Conservation (phyloP, 176 grass and related monocot species). For the Eremochloa ophiuroides region DNA sequence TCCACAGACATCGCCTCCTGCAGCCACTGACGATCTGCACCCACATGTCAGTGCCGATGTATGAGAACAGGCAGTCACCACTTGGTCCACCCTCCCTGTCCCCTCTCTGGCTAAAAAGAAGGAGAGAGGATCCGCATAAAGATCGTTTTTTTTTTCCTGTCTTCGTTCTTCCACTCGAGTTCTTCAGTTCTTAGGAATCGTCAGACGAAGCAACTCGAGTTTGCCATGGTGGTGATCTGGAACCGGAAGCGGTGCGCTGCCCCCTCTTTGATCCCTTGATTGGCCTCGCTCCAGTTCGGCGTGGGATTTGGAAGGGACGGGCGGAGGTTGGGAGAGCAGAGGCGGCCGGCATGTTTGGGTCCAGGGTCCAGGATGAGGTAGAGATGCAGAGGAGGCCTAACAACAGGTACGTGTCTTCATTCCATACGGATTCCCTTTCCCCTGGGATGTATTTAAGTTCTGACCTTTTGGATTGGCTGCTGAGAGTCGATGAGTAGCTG, state of each 20-base stretch:
- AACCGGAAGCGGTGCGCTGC: background rate
- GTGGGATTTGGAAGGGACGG: constrained; percentile 22
- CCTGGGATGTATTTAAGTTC: background rate
- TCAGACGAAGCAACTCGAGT: background rate
- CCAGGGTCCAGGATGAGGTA: constrained; percentile 66
- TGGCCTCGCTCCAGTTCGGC: background rate
- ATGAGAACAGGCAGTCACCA: constrained; percentile 2
- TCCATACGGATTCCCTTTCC: background rate
- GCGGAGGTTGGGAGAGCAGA: background rate
- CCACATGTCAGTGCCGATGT: background rate
- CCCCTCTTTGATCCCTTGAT: background rate
- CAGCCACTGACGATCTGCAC: too few species aligned
- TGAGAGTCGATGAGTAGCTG: background rate
- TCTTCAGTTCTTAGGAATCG: background rate
- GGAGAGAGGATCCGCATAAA: too few species aligned
- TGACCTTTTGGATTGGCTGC: background rate
- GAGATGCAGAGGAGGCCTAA: constrained; percentile 74
- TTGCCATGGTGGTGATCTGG: constrained; percentile 16
- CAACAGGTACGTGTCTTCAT: constrained; percentile 32
- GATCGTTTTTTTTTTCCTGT: background rate
- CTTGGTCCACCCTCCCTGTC: background rate
- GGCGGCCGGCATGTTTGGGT: constrained; percentile 51
- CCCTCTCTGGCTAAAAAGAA: background rate
- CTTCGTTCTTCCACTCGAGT: background rate
- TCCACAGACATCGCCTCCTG: too few species aligned